Percentiles rank a stretch among this genome's conserved stretches.
Conservation (phyloP, 257 asterid genomes). For the Cordia subcordata region DNA sequence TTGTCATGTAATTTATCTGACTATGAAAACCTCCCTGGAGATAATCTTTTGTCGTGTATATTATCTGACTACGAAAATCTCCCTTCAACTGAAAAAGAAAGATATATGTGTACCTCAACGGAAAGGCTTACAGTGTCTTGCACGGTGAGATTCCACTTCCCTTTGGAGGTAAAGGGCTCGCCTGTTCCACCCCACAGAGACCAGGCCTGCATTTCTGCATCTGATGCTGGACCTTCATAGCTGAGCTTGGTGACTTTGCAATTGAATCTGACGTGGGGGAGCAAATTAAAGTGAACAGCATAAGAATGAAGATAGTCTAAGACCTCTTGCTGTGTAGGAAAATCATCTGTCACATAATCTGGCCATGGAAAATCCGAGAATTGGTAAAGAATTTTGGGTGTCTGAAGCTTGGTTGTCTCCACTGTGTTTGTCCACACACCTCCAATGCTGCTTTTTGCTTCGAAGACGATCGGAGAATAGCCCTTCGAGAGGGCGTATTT, state of each 20-base stretch:
- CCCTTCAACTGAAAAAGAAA: too few species aligned
- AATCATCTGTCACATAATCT: slow-evolving; percentile 20
- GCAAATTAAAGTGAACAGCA: slow-evolving; percentile 31
- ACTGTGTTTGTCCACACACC: slow-evolving; percentile 31
- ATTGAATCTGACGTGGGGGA: slow-evolving; percentile 31
- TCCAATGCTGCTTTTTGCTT: slow-evolving; percentile 25
- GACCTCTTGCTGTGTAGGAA: slow-evolving; percentile 26
- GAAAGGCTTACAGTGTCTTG: slow-evolving; percentile 18
- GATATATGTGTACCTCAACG: slow-evolving; percentile 17
- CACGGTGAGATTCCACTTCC: slow-evolving; percentile 35
- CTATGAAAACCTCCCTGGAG: too few species aligned
- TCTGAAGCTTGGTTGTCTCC: slow-evolving; percentile 27
- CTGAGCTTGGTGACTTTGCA: slow-evolving; percentile 31
- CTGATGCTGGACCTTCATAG: slow-evolving; percentile 20
- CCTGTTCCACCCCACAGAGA: slow-evolving; percentile 32
- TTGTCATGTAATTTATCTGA: too few species aligned
- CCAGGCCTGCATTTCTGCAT: slow-evolving; percentile 29
- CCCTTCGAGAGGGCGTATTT: slow-evolving; percentile 44
- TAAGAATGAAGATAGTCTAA: slow-evolving; percentile 41
- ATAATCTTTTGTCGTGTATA: too few species aligned
- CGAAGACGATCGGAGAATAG: slow-evolving; percentile 41
- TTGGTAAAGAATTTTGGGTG: slow-evolving; percentile 30
- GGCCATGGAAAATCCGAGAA: slow-evolving; percentile 64
- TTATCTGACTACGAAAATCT: too few species aligned
- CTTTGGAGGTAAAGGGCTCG: slow-evolving; percentile 20